Conservation (phyloP, 2,329 filamentous ascomycete species). For the Xylariaceae sp. region DNA sequence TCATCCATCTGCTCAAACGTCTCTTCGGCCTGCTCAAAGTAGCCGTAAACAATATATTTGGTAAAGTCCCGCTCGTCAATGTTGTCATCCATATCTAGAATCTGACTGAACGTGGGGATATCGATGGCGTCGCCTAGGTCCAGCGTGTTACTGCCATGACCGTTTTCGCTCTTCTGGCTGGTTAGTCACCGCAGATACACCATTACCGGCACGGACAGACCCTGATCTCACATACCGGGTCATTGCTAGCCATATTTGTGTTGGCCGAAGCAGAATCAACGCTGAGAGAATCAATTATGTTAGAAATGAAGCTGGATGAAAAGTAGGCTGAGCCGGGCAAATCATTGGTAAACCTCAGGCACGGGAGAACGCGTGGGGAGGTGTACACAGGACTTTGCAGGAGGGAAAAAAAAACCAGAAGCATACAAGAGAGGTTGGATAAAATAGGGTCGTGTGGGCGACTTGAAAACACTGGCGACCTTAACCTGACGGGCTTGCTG, state of each 20-base stretch:
- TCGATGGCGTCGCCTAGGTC: slow-evolving; percentile 77
- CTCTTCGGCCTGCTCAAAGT: slow-evolving; percentile 83
- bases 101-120: slow-evolving; percentile 78
- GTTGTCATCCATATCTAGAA: slow-evolving; percentile 98
- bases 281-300: slow-evolving; percentile 9
- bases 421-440: slow-evolving; percentile 7
- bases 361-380: slow-evolving; percentile 1
- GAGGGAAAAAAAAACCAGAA: slow-evolving; percentile 5
- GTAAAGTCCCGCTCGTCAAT: slow-evolving; percentile 84
- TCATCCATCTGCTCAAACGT: slow-evolving; percentile 84
- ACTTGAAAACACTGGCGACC: slow-evolving; percentile 16
- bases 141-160: slow-evolving; percentile 47
- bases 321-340: slow-evolving; percentile 4
- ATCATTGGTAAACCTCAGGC: slow-evolving; percentile 1
- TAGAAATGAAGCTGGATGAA: neutral
- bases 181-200: slow-evolving; percentile 7
- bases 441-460: slow-evolving; percentile 15
- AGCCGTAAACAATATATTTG: slow-evolving; percentile 80
- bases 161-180: slow-evolving; percentile 41
- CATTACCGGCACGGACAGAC: neutral
- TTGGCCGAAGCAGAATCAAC: slow-evolving; percentile 1
- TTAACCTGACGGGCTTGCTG: slow-evolving; percentile 18
- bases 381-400: slow-evolving; percentile 6
- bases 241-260: slow-evolving; percentile 27
- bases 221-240: slow-evolving; percentile 28